A percentile compares a stretch with the other conserved stretches of the same genome.
phyloP scores from a whole-genome alignment of 2,329 filamentous ascomycete genomes.

The Dissoconium aciculare region DNA sequence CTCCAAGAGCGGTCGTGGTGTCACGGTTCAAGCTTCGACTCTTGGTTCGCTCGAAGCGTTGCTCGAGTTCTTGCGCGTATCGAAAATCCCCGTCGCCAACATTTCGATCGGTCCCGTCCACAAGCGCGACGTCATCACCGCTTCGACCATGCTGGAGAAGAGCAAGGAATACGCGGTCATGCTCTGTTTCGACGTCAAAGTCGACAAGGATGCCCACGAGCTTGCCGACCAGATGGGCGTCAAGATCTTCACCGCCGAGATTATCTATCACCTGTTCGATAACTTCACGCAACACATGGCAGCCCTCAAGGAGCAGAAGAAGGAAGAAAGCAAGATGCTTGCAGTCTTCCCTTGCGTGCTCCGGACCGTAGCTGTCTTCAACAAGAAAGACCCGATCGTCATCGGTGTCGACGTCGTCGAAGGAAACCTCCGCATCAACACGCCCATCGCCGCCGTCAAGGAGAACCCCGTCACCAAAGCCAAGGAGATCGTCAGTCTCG shows the following conservation, averaged over 20 bases:
- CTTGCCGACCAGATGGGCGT: slow-evolving; percentile 91
- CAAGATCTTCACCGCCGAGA: slow-evolving; percentile 96
- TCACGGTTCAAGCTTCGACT: slow-evolving; percentile 92
- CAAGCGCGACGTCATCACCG: slow-evolving; percentile 94
- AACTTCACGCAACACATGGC: slow-evolving; percentile 92
- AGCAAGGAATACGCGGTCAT: slow-evolving; percentile 92
- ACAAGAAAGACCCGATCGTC: slow-evolving; percentile 93
- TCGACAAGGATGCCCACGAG: slow-evolving; percentile 84
- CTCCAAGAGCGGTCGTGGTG: slow-evolving; percentile 81
- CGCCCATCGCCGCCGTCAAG: slow-evolving; percentile 78
- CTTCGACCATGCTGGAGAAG: slow-evolving; percentile 90
- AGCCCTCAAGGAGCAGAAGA: slow-evolving; percentile 72
- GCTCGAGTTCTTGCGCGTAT: slow-evolving; percentile 86
- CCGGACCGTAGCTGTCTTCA: slow-evolving; percentile 82
- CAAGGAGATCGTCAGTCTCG: slow-evolving; percentile 73
- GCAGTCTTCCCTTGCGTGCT: slow-evolving; percentile 96
- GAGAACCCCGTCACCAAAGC: slow-evolving; percentile 60
- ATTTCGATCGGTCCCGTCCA: slow-evolving; percentile 95
- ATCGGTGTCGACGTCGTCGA: slow-evolving; percentile 92
- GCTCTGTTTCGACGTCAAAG: slow-evolving; percentile 99
- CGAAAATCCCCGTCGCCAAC: slow-evolving; percentile 94
- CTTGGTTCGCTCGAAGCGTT: slow-evolving; percentile 92
- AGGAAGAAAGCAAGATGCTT: slow-evolving; percentile 88
- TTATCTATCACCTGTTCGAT: slow-evolving; percentile 98
- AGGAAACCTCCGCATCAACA: slow-evolving; percentile 71